A percentile compares a stretch with the other conserved stretches of the same genome.
Conservation (phyloP, 108 stramenopile genomes). For the Craspedostauros australis region DNA sequence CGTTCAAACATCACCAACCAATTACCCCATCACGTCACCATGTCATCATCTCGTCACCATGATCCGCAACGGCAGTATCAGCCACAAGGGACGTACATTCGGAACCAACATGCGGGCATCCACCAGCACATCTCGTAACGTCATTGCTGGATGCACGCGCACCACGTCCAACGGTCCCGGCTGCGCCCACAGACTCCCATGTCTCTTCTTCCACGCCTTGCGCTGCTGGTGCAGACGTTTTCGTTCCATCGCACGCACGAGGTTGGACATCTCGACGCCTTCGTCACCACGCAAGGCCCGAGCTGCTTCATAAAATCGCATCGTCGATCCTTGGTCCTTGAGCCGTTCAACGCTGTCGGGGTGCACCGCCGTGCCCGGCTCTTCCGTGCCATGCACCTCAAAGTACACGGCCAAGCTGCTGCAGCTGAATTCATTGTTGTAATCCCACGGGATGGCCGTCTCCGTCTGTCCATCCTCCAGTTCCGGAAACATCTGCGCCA, state of each 20-base stretch:
- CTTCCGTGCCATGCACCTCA: conserved; percentile 40
- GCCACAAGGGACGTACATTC: conserved; percentile 57
- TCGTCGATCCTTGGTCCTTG: conserved; percentile 57
- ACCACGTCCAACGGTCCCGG: conserved; percentile 66
- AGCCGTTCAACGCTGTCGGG: conserved; percentile 72
- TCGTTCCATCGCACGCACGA: conserved; percentile 65
- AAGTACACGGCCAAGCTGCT: conserved; percentile 84
- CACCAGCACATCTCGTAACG: conserved; percentile 46
- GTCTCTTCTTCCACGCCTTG: conserved; percentile 77
- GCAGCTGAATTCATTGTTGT: conserved; percentile 80
- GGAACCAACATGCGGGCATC: conserved; percentile 73
- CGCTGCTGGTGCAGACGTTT: conserved; percentile 74
- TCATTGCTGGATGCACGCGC: conserved; percentile 77
- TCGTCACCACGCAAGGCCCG: conserved; percentile 86
- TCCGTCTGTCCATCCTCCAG: conserved; percentile 44
- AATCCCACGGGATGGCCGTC: conserved; percentile 79
- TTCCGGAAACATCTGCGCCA: conserved; percentile 87
- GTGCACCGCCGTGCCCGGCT: conserved; percentile 38
- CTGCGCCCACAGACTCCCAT: conserved; percentile 68
- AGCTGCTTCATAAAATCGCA: conserved; percentile 83
- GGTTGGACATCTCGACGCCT: conserved; percentile 73
- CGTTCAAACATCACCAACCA: no score
- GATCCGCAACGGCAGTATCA: no score
- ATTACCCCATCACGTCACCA: no score
- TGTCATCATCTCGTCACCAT: no score